Base-by-base conservation (phyloP, 257 asterid genomes). In the Solanum rostratum region DNA sequence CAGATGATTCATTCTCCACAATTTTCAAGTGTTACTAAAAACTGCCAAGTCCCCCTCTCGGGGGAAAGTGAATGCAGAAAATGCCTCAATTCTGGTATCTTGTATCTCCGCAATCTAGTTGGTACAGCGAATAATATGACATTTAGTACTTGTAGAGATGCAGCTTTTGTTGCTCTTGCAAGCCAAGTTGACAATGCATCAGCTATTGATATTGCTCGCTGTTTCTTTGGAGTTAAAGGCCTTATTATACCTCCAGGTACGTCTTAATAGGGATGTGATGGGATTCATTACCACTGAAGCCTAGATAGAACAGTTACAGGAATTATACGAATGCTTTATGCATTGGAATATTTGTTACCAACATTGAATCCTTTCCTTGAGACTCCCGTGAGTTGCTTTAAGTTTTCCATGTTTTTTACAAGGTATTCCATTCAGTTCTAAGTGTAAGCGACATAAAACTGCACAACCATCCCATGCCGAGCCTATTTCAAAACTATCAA, bases 81-180 rank as follows among this genome's bases (percentile, higher is more conserved):
- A 89, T 97, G 99, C 89, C 89, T 97, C 89, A 95, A 93, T 89
- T 89, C 96, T 15, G 94, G 95, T 63, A 90, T 95, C 85, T 60
- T 90, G 22, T 97, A 93, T 91, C 96, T 97, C 30, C 96, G 97
- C 55, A 93, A 91, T 89, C 89, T 94, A 30, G 83, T 95, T 81
- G 98, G 97, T 79, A 86, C 95, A 7, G 91, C 91, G 18, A 92
- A 88, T 87, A 97, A 97, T 89, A 85, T 90, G 79, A 97, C 98
- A 4, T 85, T 97, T 90, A 97, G 96, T 85, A 97, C 92, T 66
- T 97, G 99, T 86, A 88, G 99, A 85, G 99, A 95, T 92, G 98
- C 98, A 57, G 86, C 98, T 41, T 97, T 94, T 90, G 95, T 89
- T 59, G 91, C 98, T 46, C 88, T 95, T 88, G 93, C 97, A 45